A percentile compares a stretch with the other conserved stretches of the same genome.
phyloP scores from a whole-genome alignment of 768 basidiomycete genomes.

The Sporobolomyces pararoseus region DNA sequence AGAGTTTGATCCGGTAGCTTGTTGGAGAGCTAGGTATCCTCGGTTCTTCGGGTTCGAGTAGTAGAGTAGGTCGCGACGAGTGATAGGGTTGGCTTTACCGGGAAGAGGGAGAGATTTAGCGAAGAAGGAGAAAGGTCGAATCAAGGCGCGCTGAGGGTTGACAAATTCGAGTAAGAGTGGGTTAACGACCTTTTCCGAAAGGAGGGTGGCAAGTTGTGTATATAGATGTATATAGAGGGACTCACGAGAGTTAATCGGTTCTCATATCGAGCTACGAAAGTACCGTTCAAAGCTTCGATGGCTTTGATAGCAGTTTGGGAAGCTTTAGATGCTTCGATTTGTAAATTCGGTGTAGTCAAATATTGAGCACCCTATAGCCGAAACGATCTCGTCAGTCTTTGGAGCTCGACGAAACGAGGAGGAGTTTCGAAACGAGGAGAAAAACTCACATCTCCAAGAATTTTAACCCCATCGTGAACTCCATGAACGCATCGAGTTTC shows the following conservation, averaged over 20 bases:
- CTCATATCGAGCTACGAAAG: constrained; percentile 84
- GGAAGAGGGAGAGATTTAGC: constrained; percentile 23
- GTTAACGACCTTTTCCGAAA: too few relatives aligned
- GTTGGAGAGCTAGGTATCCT: constrained; percentile 39
- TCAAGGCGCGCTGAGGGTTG: constrained; percentile 34
- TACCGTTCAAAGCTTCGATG: constrained; percentile 75
- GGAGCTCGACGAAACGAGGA: constrained; percentile 3
- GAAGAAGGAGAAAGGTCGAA: constrained; percentile 37
- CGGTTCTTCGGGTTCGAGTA: constrained; percentile 44
- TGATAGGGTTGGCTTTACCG: constrained; percentile 44
- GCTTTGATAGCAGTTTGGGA: constrained; percentile 80
- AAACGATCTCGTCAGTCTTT: not conserved
- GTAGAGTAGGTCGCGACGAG: constrained; percentile 46
- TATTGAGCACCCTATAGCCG: constrained; percentile 60
- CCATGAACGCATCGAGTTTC: constrained; percentile 82
- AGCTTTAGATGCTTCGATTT: constrained; percentile 76
- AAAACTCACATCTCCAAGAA: constrained; percentile 70
- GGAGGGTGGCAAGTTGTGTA: too few relatives aligned
- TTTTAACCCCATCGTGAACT: constrained; percentile 79
- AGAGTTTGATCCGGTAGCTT: not conserved
- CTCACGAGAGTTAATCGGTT: constrained; percentile 65
- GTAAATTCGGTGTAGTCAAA: constrained; percentile 58
- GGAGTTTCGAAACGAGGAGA: not conserved
- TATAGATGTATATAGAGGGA: not conserved
- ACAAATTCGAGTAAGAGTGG: not conserved